phyloP scores from a whole-genome alignment of 1,284 basidiomycete species.

The Tetrapyrgos nigripes region DNA sequence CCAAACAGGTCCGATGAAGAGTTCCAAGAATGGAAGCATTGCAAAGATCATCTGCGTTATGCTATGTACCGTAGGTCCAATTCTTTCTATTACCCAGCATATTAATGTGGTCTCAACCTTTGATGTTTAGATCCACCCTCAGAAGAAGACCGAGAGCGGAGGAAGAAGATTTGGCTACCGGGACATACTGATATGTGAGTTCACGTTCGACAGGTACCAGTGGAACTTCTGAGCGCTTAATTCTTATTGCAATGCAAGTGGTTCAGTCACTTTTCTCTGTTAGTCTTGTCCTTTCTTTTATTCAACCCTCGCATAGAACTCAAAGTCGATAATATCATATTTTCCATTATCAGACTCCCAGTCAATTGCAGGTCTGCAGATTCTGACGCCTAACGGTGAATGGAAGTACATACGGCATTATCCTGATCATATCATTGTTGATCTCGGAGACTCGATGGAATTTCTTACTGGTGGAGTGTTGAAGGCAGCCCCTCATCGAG shows the following conservation, averaged over 20 bases:
- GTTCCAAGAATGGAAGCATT: slow-evolving; percentile 18
- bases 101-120: neutral
- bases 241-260: neutral
- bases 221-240: neutral
- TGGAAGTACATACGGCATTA: slow-evolving; percentile 21
- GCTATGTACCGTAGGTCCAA: slow-evolving; percentile 20
- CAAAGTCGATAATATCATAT: neutral
- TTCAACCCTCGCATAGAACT: neutral
- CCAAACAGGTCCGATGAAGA: slow-evolving; percentile 3
- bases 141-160: slow-evolving; percentile 19
- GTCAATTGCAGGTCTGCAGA: slow-evolving; percentile 22
- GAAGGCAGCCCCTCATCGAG: slow-evolving; percentile 30
- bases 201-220: neutral
- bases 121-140: slow-evolving; percentile 18
- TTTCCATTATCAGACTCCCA: slow-evolving; percentile 18
- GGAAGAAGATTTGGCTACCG: slow-evolving; percentile 16
- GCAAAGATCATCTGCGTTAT: slow-evolving; percentile 24
- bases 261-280: slow-evolving; percentile 14
- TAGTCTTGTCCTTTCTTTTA: neutral
- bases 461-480: slow-evolving; percentile 51
- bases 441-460: slow-evolving; percentile 48
- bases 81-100: neutral
- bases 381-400: slow-evolving; percentile 15
- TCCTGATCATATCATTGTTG: slow-evolving; percentile 33
- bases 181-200: slow-evolving; percentile 24